A percentile compares a stretch with the other conserved stretches of the same genome.
Conservation (phyloP, 306 rosid species). For the Dryas drummondii region DNA sequence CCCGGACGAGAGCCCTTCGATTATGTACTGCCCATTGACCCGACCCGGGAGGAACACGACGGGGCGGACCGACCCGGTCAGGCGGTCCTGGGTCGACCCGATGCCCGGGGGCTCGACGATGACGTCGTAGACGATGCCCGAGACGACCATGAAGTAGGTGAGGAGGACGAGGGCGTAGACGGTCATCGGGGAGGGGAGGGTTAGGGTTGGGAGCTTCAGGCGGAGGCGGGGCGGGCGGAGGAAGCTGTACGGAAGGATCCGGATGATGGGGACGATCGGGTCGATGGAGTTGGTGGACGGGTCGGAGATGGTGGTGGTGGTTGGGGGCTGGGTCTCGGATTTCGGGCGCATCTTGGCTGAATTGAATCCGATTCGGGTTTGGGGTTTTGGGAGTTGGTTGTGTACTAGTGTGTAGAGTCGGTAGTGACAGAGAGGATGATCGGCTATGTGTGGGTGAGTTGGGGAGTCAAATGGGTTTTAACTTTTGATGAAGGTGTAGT, state of each 20-base stretch:
- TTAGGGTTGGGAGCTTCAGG: conserved; percentile 38
- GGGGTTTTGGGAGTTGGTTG: background rate
- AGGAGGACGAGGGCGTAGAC: conserved; percentile 75
- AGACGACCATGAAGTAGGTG: conserved; percentile 95
- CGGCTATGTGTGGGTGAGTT: background rate
- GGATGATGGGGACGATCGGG: conserved; percentile 43
- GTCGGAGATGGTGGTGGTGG: conserved; percentile 14
- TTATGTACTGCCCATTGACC: conserved; percentile 92
- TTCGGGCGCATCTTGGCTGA: conserved; percentile 39
- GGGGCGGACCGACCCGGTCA: conserved; percentile 82
- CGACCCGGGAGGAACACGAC: conserved; percentile 84
- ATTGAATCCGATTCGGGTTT: background rate
- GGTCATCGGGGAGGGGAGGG: conserved; percentile 56
- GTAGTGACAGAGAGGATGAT: background rate
- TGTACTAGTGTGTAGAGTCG: too few relatives aligned
- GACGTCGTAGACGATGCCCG: conserved; percentile 91
- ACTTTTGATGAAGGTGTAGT: background rate
- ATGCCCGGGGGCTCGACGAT: conserved; percentile 97
- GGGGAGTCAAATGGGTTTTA: background rate
- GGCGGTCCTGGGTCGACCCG: conserved; percentile 80
- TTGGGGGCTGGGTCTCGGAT: conserved; percentile 32
- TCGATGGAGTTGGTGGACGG: conserved; percentile 31
- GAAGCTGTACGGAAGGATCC: conserved; percentile 59
- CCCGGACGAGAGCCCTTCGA: conserved; percentile 85
- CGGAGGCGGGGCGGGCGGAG: conserved; percentile 57